Conservation (phyloP, 140 eudicot species). For the Flaveria floridana region DNA sequence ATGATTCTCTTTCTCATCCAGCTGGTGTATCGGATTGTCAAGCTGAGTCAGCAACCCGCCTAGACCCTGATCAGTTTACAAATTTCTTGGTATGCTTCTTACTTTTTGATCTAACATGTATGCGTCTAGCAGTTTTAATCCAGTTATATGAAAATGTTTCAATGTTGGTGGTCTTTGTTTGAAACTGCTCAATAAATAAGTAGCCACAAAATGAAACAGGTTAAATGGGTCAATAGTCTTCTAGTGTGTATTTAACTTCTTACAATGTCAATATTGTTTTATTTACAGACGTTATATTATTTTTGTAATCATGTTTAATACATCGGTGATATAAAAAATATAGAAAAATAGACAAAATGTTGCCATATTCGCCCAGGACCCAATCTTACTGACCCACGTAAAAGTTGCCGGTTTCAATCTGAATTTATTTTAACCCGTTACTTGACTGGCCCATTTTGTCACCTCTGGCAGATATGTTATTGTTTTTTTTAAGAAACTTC, state of each 20-base stretch:
- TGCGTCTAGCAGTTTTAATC: not conserved
- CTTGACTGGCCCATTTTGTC: not conserved
- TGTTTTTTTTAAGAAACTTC: not conserved
- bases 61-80: slow-evolving; percentile 92
- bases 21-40: slow-evolving; percentile 94
- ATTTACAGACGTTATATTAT: not conserved
- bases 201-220: not conserved
- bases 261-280: not conserved
- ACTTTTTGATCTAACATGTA: not conserved
- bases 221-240: not conserved
- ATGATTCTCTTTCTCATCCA: slow-evolving; percentile 97
- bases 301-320: not conserved
- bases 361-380: not conserved
- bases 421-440: not conserved
- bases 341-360: not conserved
- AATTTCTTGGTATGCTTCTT: slow-evolving; percentile 66
- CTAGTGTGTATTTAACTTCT: not conserved
- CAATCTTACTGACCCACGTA: not conserved
- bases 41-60: slow-evolving; percentile 76
- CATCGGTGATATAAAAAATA: not conserved
- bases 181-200: not conserved
- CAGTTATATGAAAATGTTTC: not conserved
- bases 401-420: not conserved
- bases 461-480: not conserved
- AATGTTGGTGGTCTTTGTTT: not conserved